Base-by-base conservation (phyloP, 768 basidiomycete genomes). In the Trametopsis cervina region DNA sequence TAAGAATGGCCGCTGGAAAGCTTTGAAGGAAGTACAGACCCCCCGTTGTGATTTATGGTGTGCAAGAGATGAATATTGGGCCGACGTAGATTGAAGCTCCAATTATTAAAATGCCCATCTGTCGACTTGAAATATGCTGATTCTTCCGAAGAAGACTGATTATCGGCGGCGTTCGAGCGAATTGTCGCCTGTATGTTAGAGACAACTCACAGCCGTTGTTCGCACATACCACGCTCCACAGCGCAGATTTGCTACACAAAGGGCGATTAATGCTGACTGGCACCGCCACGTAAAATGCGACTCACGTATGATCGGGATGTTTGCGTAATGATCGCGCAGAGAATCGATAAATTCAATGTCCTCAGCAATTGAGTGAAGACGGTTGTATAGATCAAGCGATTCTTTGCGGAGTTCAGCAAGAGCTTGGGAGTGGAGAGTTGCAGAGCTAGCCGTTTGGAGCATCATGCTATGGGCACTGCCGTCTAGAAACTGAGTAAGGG, bases 171-270 rank as follows among this genome's bases (percentile, higher is more conserved):
- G n/a, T n/a, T n/a, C n/a, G n/a, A n/a, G n/a, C n/a, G n/a, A n/a
- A n/a, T n/a, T n/a, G n/a, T n/a, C n/a, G n/a, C n/a, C n/a, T n/a
- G n/a, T n/a, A n/a, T n/a, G n/a, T 25, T 33, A 42, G 21, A 38
- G 7, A 12, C 43, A 27, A 57, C 74, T 58, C 59, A 81, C 82
- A 47, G 82, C 74, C 5, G 57, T 50, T 17, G 91, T 88, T 56
- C 91, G 75, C 4, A 84, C 80, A 63, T 96, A 97, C 94, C 94
- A 98, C 5, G 85, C 85, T 3, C 95, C 95, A 58, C 93, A 96
- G 20, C 95, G 79, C 59, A 93, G 75, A 62, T 98, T 98, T 2
- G 95, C 91, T 88, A 59, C 27, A 47, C n/a, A n/a, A n/a, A n/a
- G n/a, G n/a, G n/a, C n/a, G 5, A 45, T 18, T 11, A 36, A 36